A percentile compares a stretch with the other conserved stretches of the same genome.
phyloP scores from a whole-genome alignment of 2,329 filamentous ascomycete species.

The Drechslera avenae region DNA sequence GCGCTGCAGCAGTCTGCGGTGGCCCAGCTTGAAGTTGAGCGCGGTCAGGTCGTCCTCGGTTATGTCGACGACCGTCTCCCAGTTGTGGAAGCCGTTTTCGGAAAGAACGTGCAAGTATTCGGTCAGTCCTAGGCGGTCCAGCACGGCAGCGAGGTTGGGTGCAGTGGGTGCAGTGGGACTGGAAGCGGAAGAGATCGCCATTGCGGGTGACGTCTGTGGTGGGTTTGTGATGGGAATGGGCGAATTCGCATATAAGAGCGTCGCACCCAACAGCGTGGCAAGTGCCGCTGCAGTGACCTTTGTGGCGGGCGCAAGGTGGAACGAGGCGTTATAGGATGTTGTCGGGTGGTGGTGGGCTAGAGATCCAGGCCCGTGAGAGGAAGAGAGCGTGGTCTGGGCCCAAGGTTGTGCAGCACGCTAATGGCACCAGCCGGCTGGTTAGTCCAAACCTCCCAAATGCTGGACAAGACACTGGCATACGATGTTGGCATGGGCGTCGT shows the following conservation, averaged over 20 bases:
- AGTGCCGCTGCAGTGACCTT: conserved; percentile 6
- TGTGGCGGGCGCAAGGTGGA: conserved; percentile 9
- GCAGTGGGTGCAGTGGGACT: conserved; percentile 18
- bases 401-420: conserved; percentile 7
- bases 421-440: conserved; percentile 4
- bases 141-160: conserved; percentile 31
- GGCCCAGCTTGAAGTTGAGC: conserved; percentile 49
- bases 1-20: conserved; percentile 47
- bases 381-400: conserved; percentile 21
- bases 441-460: background rate
- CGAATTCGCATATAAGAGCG: conserved; percentile 16
- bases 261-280: conserved; percentile 5
- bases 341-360: conserved; percentile 18
- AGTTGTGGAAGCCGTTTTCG: conserved; percentile 46
- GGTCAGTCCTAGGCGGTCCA: conserved; percentile 39
- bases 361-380: conserved; percentile 17
- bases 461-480: background rate
- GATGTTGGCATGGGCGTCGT: background rate
- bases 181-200: conserved; percentile 36
- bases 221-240: conserved; percentile 20
- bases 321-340: conserved; percentile 13
- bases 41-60: conserved; percentile 47
- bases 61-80: conserved; percentile 49
- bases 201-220: conserved; percentile 26
- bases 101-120: conserved; percentile 35